Conservation (phyloP, 2,329 filamentous ascomycete species). For the Rhynchosporium agropyri region DNA sequence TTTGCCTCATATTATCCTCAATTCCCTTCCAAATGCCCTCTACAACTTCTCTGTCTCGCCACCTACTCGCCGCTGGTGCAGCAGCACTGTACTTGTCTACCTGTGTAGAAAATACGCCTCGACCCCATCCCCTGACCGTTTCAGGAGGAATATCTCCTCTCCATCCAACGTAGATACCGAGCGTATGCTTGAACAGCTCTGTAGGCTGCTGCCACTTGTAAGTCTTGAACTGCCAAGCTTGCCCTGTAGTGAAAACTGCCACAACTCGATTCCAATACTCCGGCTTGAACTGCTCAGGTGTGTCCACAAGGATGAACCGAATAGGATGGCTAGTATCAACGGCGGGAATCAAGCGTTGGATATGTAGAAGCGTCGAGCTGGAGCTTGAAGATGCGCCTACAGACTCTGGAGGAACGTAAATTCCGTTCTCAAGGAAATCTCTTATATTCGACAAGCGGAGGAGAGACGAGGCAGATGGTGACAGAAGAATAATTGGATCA, state of each 20-base stretch:
- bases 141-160: slow-evolving; percentile 79
- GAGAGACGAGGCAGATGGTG: slow-evolving; percentile 90
- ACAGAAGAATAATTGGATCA: slow-evolving; percentile 94
- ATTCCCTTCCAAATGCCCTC: slow-evolving; percentile 91
- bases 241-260: slow-evolving; percentile 95
- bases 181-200: slow-evolving; percentile 86
- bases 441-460: slow-evolving; percentile 96
- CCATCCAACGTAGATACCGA: slow-evolving; percentile 91
- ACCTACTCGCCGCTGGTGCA: slow-evolving; percentile 52
- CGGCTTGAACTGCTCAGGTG: slow-evolving; percentile 91
- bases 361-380: slow-evolving; percentile 79
- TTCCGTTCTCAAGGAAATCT: slow-evolving; percentile 83
- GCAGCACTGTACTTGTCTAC: slow-evolving; percentile 82
- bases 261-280: slow-evolving; percentile 97
- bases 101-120: slow-evolving; percentile 75
- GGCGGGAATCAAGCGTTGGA: slow-evolving; percentile 73
- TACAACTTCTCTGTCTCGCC: slow-evolving; percentile 90
- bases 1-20: slow-evolving; percentile 82
- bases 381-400: slow-evolving; percentile 62
- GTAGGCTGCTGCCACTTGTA: slow-evolving; percentile 93
- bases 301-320: slow-evolving; percentile 94
- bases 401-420: slow-evolving; percentile 76
- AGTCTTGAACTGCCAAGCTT: slow-evolving; percentile 97
- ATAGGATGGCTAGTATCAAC: slow-evolving; percentile 73
- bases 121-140: slow-evolving; percentile 80